Conservation (phyloP, 2,329 filamentous ascomycete genomes). For the Trichoderma polysporum region DNA sequence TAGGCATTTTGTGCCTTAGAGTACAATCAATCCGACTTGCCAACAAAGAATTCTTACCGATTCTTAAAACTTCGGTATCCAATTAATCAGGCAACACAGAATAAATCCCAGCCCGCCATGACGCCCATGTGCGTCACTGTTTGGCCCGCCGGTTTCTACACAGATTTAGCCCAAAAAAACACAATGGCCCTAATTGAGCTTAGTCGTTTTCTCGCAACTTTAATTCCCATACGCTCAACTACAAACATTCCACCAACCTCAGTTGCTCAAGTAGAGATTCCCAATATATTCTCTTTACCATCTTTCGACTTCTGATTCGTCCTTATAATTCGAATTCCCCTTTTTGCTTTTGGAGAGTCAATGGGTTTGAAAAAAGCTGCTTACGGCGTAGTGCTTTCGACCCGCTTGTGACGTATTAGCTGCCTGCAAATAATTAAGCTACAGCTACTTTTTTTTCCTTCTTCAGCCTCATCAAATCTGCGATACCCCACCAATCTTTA, state of each 20-base stretch:
- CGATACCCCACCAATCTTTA: no score
- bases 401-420: background rate
- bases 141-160: background rate
- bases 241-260: background rate
- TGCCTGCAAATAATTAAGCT: background rate
- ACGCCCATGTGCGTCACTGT: conserved; percentile 36
- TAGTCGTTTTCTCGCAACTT: background rate
- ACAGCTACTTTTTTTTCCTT: background rate
- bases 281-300: background rate
- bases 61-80: background rate
- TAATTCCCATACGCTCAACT: background rate
- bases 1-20: no score
- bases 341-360: background rate
- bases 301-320: background rate
- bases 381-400: background rate
- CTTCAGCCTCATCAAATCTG: no score
- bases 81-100: background rate
- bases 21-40: no score
- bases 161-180: background rate
- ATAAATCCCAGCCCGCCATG: conserved; percentile 25
- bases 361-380: background rate
- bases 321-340: no score
- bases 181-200: background rate
- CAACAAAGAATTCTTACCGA: background rate
- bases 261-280: background rate